Percentiles rank a stretch among this genome's conserved stretches.
Conservation (phyloP, 2,329 filamentous ascomycete species). For the Diaporthe ilicicola region DNA sequence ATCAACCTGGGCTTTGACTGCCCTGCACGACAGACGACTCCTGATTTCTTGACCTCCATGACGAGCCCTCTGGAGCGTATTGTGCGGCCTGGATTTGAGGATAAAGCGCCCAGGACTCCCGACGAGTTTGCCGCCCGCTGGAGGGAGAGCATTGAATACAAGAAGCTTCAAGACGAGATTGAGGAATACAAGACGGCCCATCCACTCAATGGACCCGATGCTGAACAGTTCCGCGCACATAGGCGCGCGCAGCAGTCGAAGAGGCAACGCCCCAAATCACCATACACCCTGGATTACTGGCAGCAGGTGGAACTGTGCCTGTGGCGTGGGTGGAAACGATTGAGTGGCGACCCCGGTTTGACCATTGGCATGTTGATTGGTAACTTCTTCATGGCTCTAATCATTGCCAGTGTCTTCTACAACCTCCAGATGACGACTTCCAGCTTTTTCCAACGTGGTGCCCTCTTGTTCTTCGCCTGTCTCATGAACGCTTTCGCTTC, state of each 20-base stretch:
- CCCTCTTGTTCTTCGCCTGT: constrained; percentile 87
- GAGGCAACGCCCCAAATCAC: constrained; percentile 72
- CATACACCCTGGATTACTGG: constrained; percentile 80
- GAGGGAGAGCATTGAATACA: constrained; percentile 63
- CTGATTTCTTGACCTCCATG: constrained; percentile 78
- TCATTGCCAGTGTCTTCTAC: constrained; percentile 84
- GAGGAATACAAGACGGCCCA: constrained; percentile 63
- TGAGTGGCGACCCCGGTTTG: constrained; percentile 79
- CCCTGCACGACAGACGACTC: constrained; percentile 71
- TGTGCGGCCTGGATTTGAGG: constrained; percentile 64
- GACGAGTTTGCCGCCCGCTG: constrained; percentile 69
- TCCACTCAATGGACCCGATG: constrained; percentile 64
- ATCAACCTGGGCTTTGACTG: constrained; percentile 73
- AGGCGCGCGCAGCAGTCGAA: constrained; percentile 64
- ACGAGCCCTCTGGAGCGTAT: constrained; percentile 67
- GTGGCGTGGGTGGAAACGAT: constrained; percentile 79
- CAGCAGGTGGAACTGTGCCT: constrained; percentile 84
- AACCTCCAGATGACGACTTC: constrained; percentile 71
- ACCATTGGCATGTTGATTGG: constrained; percentile 74
- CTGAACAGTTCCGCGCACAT: constrained; percentile 63
- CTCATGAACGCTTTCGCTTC: constrained; percentile 86
- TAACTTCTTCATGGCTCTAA: constrained; percentile 79
- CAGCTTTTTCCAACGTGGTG: constrained; percentile 82
- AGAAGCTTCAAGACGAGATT: constrained; percentile 61
- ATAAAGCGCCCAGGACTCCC: constrained; percentile 64